Evolutionary conservation across 2,329 filamentous ascomycete species (phyloP), one percentile per base, ranked within the genome.

Genomic region (Neonectria neomacrospora): DNA sequence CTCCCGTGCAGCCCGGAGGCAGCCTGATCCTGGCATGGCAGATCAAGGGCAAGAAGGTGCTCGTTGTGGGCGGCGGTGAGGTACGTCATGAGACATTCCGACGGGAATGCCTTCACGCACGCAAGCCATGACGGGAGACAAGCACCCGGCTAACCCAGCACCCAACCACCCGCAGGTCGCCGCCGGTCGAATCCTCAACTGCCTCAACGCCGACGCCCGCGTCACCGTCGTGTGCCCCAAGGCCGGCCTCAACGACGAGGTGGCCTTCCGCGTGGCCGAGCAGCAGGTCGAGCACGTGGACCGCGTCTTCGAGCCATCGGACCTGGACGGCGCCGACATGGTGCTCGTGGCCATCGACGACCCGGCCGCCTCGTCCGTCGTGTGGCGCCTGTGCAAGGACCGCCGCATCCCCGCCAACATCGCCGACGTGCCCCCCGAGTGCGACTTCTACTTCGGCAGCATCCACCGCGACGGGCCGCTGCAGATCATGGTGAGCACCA

Each of bases 401-500:
- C 86, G 84, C 64, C 89, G 89, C 64, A 92, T 98, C 68, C 89
- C 94, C 6, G 94, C 94, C 61, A 99, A 99, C 79, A 97, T 99
- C 69, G 96, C 96, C 70, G 96, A 99, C 76, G 96, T 99, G 3
- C 96, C 96, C 0, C 87, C 93, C 1, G 96, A 99, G 78, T 99
- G 96, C 79, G 96, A 99, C 76, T 99, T 99, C 77, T 99, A 97
- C 84, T 99, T 99, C 81, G 96, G 96, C 66, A 96, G 92, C 76
- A 90, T 97, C 41, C 93, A 99, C 80, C 90, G 96, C 54, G 96
- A 99, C 77, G 96, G 96, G 0, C 96, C 96, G 6, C 80, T 99
- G 64, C 96, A 99, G 82, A 91, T 99, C 74, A 99, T 99, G 96
- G 95, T 99, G 71, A 96, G 92, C 81, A 99, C 96, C 37, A 99